Percentiles rank a stretch among this genome's conserved stretches.
phyloP scores from a whole-genome alignment of 192 early-diverging fungal species.

The Backusella circina region DNA sequence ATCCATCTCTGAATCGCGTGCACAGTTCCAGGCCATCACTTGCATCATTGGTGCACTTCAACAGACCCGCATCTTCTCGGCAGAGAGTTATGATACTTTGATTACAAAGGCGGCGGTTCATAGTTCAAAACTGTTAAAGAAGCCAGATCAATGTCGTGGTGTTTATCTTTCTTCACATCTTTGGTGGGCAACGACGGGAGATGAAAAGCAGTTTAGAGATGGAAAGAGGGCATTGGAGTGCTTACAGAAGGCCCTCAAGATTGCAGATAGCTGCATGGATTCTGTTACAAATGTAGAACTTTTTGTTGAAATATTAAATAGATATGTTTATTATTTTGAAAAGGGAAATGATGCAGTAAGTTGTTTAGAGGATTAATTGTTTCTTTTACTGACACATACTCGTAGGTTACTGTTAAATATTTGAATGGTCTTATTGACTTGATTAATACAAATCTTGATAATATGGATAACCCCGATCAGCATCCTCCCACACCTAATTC shows the following conservation, averaged over 20 bases:
- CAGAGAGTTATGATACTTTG: conserved; percentile 94
- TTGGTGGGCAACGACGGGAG: conserved; percentile 80
- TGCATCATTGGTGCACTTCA: conserved; percentile 86
- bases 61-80: conserved; percentile 74
- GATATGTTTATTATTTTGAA: conserved; percentile 95
- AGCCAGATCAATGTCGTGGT: conserved; percentile 91
- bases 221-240: conserved; percentile 88
- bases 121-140: conserved; percentile 86
- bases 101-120: conserved; percentile 89
- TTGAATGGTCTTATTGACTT: conserved; percentile 93
- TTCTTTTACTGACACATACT: not conserved
- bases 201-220: conserved; percentile 70
- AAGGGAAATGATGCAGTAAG: conserved; percentile 82
- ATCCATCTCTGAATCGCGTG: conserved; percentile 86
- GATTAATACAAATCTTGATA: conserved; percentile 80
- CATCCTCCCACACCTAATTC: conserved; percentile 57
- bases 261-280: conserved; percentile 94
- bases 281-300: conserved; percentile 83
- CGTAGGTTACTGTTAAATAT: conserved; percentile 84
- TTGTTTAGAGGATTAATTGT: not conserved
- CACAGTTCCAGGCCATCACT: conserved; percentile 87
- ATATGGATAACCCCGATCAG: conserved; percentile 72
- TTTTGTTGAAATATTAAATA: conserved; percentile 97
- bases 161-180: conserved; percentile 82
- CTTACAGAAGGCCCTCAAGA: conserved; percentile 91